phyloP scores from a whole-genome alignment of 2,329 filamentous ascomycete species.

The Apiospora sp. region DNA sequence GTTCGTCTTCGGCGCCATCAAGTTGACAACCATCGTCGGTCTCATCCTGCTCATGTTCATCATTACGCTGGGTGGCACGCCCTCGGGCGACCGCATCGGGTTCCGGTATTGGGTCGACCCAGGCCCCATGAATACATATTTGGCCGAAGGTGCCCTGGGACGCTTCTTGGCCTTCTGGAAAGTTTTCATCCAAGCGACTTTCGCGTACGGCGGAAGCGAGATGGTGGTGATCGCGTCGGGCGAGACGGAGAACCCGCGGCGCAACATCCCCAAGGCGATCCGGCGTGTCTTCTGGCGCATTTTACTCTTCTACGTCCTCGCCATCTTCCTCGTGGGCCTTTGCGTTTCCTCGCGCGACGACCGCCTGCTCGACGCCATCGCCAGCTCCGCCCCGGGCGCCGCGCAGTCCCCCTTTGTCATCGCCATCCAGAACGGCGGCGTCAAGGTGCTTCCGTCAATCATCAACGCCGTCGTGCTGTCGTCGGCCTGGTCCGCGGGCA shows the following conservation, averaged over 20 bases:
- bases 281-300: conserved; percentile 85
- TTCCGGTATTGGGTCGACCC: conserved; percentile 55
- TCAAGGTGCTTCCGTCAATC: conserved; percentile 69
- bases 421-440: conserved; percentile 71
- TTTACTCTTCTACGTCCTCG: conserved; percentile 79
- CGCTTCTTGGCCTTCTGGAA: conserved; percentile 72
- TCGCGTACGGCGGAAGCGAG: conserved; percentile 81
- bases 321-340: conserved; percentile 78
- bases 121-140: conserved; percentile 52
- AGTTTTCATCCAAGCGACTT: conserved; percentile 78
- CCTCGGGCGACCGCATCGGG: conserved; percentile 51
- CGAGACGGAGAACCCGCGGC: conserved; percentile 80
- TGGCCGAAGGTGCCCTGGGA: conserved; percentile 50
- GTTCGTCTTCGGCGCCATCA: conserved; percentile 64
- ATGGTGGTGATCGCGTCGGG: conserved; percentile 80
- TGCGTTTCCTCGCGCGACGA: conserved; percentile 70
- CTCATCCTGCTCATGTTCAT: conserved; percentile 72
- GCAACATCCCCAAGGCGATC: conserved; percentile 79
- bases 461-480: conserved; percentile 78
- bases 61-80: conserved; percentile 54
- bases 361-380: conserved; percentile 64
- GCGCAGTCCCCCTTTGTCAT: conserved; percentile 79
- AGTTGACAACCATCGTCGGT: conserved; percentile 64
- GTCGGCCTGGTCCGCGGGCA: conserved; percentile 80
- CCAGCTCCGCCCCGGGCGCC: conserved; percentile 54